Evolutionary conservation across 2,329 filamentous ascomycete genomes (phyloP), one percentile per base, ranked within the genome.

Genomic region (Diaporthe velutina): DNA sequence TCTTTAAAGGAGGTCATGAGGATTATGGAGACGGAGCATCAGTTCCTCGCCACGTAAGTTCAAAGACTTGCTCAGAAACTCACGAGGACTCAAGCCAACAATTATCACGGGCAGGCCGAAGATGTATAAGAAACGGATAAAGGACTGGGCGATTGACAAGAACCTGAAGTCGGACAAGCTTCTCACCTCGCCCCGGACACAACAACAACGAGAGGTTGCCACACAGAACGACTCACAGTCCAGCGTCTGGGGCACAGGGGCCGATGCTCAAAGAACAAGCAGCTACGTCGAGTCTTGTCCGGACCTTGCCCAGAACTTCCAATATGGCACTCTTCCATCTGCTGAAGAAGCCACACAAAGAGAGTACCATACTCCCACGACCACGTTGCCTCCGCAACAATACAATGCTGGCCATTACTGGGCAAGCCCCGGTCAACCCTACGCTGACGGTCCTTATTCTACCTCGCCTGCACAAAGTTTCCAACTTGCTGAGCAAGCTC

Each of bases 1-100:
- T 42, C 73, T 7, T 33, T 75, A 42, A 75, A 75, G 73, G 70
- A 75, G 52, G 52, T 75, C 6, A 75, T 75, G 70, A 71, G 50
- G 6, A 35, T 75, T n/a, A 75, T 75, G 73, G 40, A 73, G 54
- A 28, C 48, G 17, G 60, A 75, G 45, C 70, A 75, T 61, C 50
- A 58, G 7, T 75, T 75, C 52, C 45, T 57, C n/a, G 73, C 73
- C 40, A 73, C 73, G 73, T 75, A 40, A n/a, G 70, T 68, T 28
- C 5, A 17, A 38, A 2, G 5, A 38, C 3, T 22, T 54, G 15
- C 22, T 28, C 5, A 2, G 9, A 19, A 19, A 4, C 17, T n/a
- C 6, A 38, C 4, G 22, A 19, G 64, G 8, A 40, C 1, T 13
- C 30, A 30, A 54, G 33, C 64, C 17, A 68, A 68, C 30, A 40